Base-by-base conservation (phyloP, 768 basidiomycete species). In the Macrolepiota dolichaula region DNA sequence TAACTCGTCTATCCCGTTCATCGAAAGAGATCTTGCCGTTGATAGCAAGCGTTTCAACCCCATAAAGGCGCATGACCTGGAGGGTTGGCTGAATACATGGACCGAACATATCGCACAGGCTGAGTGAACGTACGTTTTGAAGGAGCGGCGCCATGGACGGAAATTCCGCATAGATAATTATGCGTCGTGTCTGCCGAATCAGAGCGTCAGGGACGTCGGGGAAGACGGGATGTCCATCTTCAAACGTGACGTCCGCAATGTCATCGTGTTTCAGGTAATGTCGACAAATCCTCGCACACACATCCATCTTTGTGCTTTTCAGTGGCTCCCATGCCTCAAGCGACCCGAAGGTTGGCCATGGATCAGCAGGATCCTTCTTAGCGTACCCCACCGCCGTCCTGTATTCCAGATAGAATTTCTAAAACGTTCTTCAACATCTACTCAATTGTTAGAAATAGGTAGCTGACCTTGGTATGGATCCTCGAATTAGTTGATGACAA, bases 401-500 rank as follows among this genome's bases (percentile, higher is more conserved):
- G 37, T 65, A 64, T 25, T 67, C 59, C 10, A 65, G 37, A 36
- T 68, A 68, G 36, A 68, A 67, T 49, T 40, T 40, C 40, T 40
- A 13, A 3, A 40, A 13, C 12, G 7, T n/a, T 15, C 4, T 13
- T 40, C 17, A 40, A 3, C 12, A 13, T 13, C n/a, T 15, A 15
- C 40, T 15, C 13, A 1, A 9, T 40, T 13, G 3, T 40, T 40
- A 40, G 40, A 15, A 15, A 13, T n/a, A 4, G 3, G 12, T 40
- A 40, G 12, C 40, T 40, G 12, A 40, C 40, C 12, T 40, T 40
- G 3, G 40, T 40, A 4, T 40, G 40, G 17, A 40, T 40, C 40
- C 40, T 40, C 12, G 13, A 40, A 15, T n/a, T 40, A 13, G 12
- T 40, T 11, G 40, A 40, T 13, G 40, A 11, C 40, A 40, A 40